Evolutionary conservation across 441 rosid species (phyloP).

Genomic region (Bocquillonia castaneifolia): DNA sequence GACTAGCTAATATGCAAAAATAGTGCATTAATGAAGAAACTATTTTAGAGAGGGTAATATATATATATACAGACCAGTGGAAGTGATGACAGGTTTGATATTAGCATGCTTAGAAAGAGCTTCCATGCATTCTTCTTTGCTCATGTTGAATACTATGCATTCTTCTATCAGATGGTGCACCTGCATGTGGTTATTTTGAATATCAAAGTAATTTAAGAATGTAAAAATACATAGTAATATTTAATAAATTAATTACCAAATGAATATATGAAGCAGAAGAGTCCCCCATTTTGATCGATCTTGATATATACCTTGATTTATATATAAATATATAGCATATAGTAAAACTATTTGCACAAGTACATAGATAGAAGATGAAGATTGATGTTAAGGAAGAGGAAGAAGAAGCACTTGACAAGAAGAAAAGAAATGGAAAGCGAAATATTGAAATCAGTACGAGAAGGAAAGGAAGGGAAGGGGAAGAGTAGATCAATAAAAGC

Average conservation of each 20-base stretch:
- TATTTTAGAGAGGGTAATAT: too few species aligned
- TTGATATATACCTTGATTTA: background rate
- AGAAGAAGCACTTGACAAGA: background rate
- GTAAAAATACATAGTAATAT: background rate
- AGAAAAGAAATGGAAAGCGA: background rate
- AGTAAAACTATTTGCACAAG: too few species aligned
- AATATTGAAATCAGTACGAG: background rate
- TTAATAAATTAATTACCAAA: constrained; percentile 37
- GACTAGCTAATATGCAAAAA: too few species aligned
- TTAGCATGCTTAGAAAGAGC: constrained; percentile 83
- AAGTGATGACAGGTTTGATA: constrained; percentile 74
- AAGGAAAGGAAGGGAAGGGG: background rate
- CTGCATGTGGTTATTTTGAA: constrained; percentile 31
- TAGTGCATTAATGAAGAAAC: too few species aligned
- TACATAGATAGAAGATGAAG: background rate
- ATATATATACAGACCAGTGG: constrained; percentile 45
- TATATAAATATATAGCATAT: too few species aligned
- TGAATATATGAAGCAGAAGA: constrained; percentile 75
- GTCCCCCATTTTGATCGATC: constrained; percentile 39
- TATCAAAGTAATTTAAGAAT: background rate
- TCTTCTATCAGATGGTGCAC: constrained; percentile 91
- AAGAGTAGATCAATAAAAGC: constrained; percentile 15
- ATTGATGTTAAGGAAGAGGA: background rate
- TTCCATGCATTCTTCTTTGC: constrained; percentile 88
- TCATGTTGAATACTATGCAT: constrained; percentile 76